Evolutionary conservation across 257 asterid species (phyloP), one percentile per base, ranked within the genome.

Genomic region (Leptodermis oblonga): DNA sequence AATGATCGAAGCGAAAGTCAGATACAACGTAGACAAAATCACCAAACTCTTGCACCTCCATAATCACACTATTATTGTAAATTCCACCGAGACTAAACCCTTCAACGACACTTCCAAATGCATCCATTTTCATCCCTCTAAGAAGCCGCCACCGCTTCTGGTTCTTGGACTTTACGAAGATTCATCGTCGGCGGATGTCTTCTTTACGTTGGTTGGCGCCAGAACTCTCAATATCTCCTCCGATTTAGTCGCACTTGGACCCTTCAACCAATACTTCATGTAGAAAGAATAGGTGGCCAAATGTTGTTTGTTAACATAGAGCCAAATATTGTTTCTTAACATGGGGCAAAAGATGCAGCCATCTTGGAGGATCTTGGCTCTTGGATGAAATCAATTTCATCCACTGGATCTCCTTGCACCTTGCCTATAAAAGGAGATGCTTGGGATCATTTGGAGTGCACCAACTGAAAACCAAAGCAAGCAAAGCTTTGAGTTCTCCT

Each of bases 1-100:
- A n/a, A 6, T 43, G 42, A 48, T 9, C 4, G 48, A 64, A 41
- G 33, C 28, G n/a, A 46, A 43, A 1, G 45, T 4, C 6, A 33
- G 68, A 70, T 45, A 12, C 67, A 59, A 59, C 2, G 4, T 70
- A n/a, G 36, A 41, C 46, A 1, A 67, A 58, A 12, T 48, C 60
- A 11, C 48, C 61, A 59, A 56, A 60, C 37, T 70, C 74, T 43
- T 70, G 74, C 7, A 70, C 25, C 45, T 70, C 74, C n/a, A 20
- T 59, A 14, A 70, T 59, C 2, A 8, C 0, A 0, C 49, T 20
- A 23, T 17, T 18, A 8, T 31, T 46, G 23, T 9, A 60, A 28
- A 60, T 45, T 60, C 74, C 74, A 3, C 13, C 67, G 2, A 58
- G 36, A 41, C 31, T 39, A 0, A 55, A 41, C 12, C 11, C 34